Conservation (phyloP, 2,329 filamentous ascomycete species). For the Chrysosporium queenslandicum region DNA sequence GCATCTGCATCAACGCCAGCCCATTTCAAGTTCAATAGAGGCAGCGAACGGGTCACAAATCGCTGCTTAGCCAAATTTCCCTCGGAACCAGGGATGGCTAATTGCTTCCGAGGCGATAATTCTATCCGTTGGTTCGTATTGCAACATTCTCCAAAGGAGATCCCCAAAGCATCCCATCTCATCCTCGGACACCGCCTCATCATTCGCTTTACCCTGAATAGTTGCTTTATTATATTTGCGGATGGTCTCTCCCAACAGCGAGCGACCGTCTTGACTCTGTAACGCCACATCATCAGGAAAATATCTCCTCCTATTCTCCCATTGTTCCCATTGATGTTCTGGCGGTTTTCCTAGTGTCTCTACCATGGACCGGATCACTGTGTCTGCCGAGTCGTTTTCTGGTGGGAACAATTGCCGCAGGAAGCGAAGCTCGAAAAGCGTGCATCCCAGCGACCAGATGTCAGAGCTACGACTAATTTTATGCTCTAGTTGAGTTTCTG, state of each 20-base stretch:
- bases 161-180: not conserved
- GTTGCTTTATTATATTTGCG: not conserved
- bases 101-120: not conserved
- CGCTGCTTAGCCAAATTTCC: not conserved
- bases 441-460: slow-evolving; percentile 30
- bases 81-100: not conserved
- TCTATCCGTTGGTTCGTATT: not conserved
- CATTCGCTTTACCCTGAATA: not conserved
- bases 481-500: slow-evolving; percentile 22
- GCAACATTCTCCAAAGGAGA: not conserved
- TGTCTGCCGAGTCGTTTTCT: slow-evolving; percentile 24
- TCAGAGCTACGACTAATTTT: slow-evolving; percentile 21
- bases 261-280: not conserved
- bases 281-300: slow-evolving; percentile 23
- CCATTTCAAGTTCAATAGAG: not conserved
- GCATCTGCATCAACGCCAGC: too few species aligned
- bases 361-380: slow-evolving; percentile 23
- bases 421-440: slow-evolving; percentile 27
- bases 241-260: not conserved
- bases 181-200: not conserved
- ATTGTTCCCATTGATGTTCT: slow-evolving; percentile 26
- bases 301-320: slow-evolving; percentile 19
- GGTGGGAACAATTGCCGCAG: slow-evolving; percentile 24
- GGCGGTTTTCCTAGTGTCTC: slow-evolving; percentile 27
- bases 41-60: not conserved